These are phyloP conservation scores for Neopestalotiopsis sp. DNA, from an alignment of 2,329 filamentous ascomycete genomes.

Conservation along the genomic window DNA sequence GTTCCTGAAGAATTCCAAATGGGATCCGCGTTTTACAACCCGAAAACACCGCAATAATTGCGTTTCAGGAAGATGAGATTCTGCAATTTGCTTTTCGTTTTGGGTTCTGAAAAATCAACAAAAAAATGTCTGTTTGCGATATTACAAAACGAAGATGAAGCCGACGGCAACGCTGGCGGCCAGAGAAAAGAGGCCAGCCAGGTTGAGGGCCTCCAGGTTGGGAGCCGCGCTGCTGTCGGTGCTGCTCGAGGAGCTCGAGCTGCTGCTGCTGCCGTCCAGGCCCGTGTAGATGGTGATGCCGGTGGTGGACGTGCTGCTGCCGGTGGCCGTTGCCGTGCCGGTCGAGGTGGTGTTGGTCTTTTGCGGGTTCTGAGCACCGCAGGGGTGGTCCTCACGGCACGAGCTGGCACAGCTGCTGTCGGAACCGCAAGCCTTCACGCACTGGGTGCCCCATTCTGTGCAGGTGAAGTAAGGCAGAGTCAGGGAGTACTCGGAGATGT, in stretches of 20 bases:
- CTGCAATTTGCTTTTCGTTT: no score
- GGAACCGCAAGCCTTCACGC: conserved; percentile 60
- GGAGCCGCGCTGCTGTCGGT: conserved; percentile 22
- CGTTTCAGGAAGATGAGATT: neutral
- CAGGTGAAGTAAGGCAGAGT: conserved; percentile 82
- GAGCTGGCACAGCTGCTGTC: conserved; percentile 62
- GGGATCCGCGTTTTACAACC: neutral
- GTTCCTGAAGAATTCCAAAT: neutral
- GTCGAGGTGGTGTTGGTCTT: conserved; percentile 60
- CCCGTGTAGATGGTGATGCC: conserved; percentile 24
- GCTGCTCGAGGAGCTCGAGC: conserved; percentile 14
- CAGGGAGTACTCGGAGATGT: conserved; percentile 77
- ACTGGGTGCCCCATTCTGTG: conserved; percentile 73
- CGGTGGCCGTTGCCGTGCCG: conserved; percentile 42
- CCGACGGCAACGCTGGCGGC: conserved; percentile 7
- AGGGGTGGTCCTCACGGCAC: conserved; percentile 72
- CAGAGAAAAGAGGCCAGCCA: conserved; percentile 31
- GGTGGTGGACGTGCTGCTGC: conserved; percentile 40
- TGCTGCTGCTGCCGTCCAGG: conserved; percentile 20
- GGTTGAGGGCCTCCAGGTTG: conserved; percentile 36
- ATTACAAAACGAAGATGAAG: conserved; percentile 11
- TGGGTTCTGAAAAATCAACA: no score
- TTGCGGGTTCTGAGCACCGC: conserved; percentile 71
- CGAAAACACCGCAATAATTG: neutral
- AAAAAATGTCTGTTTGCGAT: neutral